Evolutionary conservation across 2,329 filamentous ascomycete genomes (phyloP).

Genomic region (Diaporthe vaccinii): DNA sequence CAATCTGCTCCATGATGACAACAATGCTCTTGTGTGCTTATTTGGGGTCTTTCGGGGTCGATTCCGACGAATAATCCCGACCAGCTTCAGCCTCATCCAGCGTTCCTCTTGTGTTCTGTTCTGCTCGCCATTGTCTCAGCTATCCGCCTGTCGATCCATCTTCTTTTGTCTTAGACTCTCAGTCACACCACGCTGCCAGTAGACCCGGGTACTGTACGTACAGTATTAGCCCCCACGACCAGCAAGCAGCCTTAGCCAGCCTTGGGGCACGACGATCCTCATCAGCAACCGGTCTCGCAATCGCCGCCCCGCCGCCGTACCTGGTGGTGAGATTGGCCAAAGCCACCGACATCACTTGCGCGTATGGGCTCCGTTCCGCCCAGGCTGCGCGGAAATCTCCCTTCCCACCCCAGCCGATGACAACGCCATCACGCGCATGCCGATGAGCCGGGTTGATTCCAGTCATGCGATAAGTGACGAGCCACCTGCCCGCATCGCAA

Average conservation of each 20-base stretch:
- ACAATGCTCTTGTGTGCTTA: neutral
- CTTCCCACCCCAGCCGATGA: neutral
- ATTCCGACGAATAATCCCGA: neutral
- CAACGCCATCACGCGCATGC: conserved; percentile 27
- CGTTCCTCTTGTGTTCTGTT: neutral
- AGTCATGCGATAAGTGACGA: conserved; percentile 34
- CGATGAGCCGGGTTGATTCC: conserved; percentile 5
- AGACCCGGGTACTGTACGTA: neutral
- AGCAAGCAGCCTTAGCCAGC: conserved; percentile 6
- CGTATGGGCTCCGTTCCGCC: conserved; percentile 1
- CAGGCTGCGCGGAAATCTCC: conserved; percentile 3
- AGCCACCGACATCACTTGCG: conserved; percentile 1
- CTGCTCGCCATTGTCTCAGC: neutral
- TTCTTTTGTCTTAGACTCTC: neutral
- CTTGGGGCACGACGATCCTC: conserved; percentile 23
- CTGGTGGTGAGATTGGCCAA: conserved; percentile 22
- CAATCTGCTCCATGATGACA: neutral
- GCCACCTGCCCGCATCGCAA: conserved; percentile 14
- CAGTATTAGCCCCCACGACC: neutral
- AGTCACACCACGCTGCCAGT: neutral
- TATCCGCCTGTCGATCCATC: neutral
- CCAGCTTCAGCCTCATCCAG: conserved; percentile 13
- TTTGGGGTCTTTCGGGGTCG: conserved; percentile 4
- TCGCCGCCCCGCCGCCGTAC: conserved; percentile 4
- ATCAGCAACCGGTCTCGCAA: conserved; percentile 25